Evolutionary conservation across 441 rosid genomes (phyloP), one percentile per base, ranked within the genome.

Genomic region (Eugenia klotzschiana): DNA sequence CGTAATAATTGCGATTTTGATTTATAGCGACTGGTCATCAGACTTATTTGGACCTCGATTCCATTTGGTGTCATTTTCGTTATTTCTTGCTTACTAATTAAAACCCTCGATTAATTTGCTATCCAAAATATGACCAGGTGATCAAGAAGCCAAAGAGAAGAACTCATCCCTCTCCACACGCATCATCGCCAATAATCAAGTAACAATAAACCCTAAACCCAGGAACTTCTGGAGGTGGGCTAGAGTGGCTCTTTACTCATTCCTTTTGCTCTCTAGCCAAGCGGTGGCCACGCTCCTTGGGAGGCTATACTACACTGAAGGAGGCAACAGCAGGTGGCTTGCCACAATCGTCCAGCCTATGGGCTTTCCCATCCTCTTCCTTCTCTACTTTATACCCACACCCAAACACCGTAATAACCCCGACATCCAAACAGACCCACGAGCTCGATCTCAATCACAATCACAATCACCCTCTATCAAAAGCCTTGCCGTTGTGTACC

Each of bases 311-410:
- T 87, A 77, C 41, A 88, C 84, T 72, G 88, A 89, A 83, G 92
- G 94, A 14, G 94, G 95, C 9, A 85, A 88, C 2, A 93, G 94
- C 86, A 88, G 85, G 29, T 91, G 92, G 86, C 55, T 91, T 56
- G 91, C 87, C 12, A 88, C 89, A 57, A 82, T 93, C 72, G 87
- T 89, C 7, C 94, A 88, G 72, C 80, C 87, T 18, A 88, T 79
- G 6, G 95, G 91, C 82, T 93, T 91, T 84, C 92, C 90, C 16
- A 51, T 91, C 41, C 85, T 91, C 50, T 18, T 88, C 29, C 91
- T 90, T 46, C 86, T 81, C 33, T 86, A 90, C 79, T 87, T 56
- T 81, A 29, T 89, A 81, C 79, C 87, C 5, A 23, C 16, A 46
- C 43, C 41, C 29, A 84, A 86, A 83, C 46, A 2, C 10, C 79